Conservation (phyloP, 1,139 yeast genomes). For the Kodamaea sp. region DNA sequence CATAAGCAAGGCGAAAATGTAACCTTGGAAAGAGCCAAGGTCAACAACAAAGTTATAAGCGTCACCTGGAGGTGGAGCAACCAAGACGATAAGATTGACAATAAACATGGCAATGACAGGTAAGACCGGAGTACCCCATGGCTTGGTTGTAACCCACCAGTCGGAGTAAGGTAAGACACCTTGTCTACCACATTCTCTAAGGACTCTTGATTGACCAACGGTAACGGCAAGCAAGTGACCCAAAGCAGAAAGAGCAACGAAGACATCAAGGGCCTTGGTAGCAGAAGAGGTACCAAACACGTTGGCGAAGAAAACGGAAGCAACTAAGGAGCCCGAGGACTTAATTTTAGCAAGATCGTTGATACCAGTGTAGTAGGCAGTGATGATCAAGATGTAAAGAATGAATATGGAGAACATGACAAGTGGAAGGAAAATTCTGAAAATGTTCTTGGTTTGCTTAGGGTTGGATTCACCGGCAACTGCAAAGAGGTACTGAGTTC, state of each 20-base stretch:
- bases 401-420: slow-evolving; percentile 35
- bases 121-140: slow-evolving; percentile 44
- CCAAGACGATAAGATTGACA: slow-evolving; percentile 37
- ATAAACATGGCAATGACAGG: slow-evolving; percentile 38
- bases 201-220: slow-evolving; percentile 41
- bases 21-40: slow-evolving; percentile 21
- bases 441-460: slow-evolving; percentile 28
- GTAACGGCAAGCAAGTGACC: slow-evolving; percentile 44
- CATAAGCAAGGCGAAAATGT: slow-evolving; percentile 34
- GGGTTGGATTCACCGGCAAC: slow-evolving; percentile 41
- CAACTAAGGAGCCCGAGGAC: slow-evolving; percentile 17
- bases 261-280: slow-evolving; percentile 31
- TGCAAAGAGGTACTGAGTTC: slow-evolving; percentile 38
- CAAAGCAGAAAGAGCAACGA: slow-evolving; percentile 44
- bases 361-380: slow-evolving; percentile 41
- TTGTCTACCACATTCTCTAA: slow-evolving; percentile 50
- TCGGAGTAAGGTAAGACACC: slow-evolving; percentile 45
- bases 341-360: slow-evolving; percentile 30
- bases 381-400: slow-evolving; percentile 36
- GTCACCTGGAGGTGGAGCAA: slow-evolving; percentile 49
- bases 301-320: slow-evolving; percentile 31
- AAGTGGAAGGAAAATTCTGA: slow-evolving; percentile 34
- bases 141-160: slow-evolving; percentile 43
- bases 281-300: slow-evolving; percentile 33
- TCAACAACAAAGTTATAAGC: slow-evolving; percentile 46